Evolutionary conservation across 805 yeast genomes (phyloP), one percentile per base, ranked within the genome.

Genomic region (Hemisphaericaspora nanyangensis): DNA sequence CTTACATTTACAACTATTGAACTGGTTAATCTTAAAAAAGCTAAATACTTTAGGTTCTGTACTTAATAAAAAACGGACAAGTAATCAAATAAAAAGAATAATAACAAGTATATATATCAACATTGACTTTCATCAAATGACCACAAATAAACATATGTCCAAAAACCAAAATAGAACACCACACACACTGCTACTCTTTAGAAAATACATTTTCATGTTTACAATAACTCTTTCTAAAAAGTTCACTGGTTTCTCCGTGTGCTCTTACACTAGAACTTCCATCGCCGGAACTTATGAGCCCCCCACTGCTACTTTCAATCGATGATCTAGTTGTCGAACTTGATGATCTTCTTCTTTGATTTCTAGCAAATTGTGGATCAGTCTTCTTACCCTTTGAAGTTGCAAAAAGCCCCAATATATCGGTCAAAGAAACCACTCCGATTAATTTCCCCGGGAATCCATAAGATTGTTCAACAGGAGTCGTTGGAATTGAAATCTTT

Each of bases 341-440:
- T 2, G 65, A 55, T 5, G 80, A 73, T 58, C 88, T 74, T 54
- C 96, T 76, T 58, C 98, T 79, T 60, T 87, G 93, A 55, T 88
- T 82, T 58, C 98, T 78, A 3, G 97, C 97, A 38, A 77, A 74
- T 29, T 74, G 79, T 4, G 99, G 98, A 56, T 91, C 96, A 17
- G 87, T 80, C 39, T 67, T 68, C 52, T 76, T 76, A 3, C 95
- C 96, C 34, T 51, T 58, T 16, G 61, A 50, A 41, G 80, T 74
- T 7, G 96, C 95, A 46, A 91, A 74, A 31, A 88, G 63, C 13
- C 90, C 86, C 35, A 93, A 65, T 25, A 91, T 82, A 61, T 91
- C 99, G 0, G 98, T 91, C 50, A 93, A 68, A 3, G 96, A 86
- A 3, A 93, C 80, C 18, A 93, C 98, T 29, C 98, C 98, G 39